Base-by-base conservation (phyloP, 805 yeast genomes). In the Ogataea wickerhamii region DNA sequence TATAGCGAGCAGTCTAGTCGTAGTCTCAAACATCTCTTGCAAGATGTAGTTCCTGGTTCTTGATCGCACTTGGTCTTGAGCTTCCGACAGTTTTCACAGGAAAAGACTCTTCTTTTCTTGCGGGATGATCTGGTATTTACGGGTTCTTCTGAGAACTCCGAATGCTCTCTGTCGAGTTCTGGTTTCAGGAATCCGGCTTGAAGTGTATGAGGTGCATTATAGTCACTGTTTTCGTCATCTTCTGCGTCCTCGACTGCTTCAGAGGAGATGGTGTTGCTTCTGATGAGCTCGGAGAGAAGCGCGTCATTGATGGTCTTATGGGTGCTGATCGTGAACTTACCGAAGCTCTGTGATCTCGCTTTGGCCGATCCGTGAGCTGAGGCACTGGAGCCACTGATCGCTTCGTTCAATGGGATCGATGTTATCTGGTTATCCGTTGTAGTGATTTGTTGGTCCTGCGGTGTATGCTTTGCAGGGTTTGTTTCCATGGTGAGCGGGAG, bases 11-110 rank as follows among this genome's bases (percentile, higher is more conserved):
- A 78, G 0, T 62, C 66, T 6, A 75, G 48, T 29, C 69, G 55
- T 27, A 77, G 49, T 20, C 75, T 65, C 29, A 57, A 60, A 45
- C 84, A 78, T 20, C 82, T 61, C 39, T 73, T 74, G 47, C 83
- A 78, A 44, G 68, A 67, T 4, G 65, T 67, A 10, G 54, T 51
- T 2, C 58, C 49, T 0, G 67, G 64, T 28, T 71, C 74, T 45
- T 66, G 69, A 41, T 73, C 79, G 53, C 84, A 78, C 40, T 80
- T 64, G 2, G 82, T 77, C 51, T 78, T 78, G 41, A 75, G 63
- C 49, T 67, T 72, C 11, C 82, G 61, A 45, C 84, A 78, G 12
- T 67, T 61, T 11, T 61, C 63, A 53, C 84, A 78, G 6, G 67
- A 54, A 66, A 74, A 54, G 4, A 47, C 39, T 18, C 54, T 45